These are phyloP conservation scores for Boletus insuetus DNA, from an alignment of 768 basidiomycete genomes.

Conservation along the genomic window DNA sequence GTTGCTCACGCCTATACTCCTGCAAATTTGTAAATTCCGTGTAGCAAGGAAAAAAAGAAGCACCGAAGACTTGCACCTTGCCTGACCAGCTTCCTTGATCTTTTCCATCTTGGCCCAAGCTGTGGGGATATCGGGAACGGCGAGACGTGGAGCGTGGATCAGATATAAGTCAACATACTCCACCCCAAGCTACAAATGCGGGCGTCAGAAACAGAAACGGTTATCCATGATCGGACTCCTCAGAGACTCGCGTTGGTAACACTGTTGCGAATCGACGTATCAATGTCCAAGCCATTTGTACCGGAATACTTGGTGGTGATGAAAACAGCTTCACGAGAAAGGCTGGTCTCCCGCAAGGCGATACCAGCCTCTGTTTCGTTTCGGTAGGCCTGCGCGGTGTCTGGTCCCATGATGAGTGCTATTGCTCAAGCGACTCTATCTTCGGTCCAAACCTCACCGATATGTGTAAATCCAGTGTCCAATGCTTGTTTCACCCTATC, in stretches of 20 bases:
- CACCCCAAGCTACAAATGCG: constrained; percentile 51
- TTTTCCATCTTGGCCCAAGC: constrained; percentile 65
- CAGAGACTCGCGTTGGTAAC: constrained; percentile 46
- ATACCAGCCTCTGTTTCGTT: constrained; percentile 52
- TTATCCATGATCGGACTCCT: neutral
- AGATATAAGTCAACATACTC: constrained; percentile 69
- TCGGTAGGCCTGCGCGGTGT: constrained; percentile 59
- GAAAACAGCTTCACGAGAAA: constrained; percentile 53
- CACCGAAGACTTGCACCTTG: constrained; percentile 43
- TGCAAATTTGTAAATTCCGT: constrained; percentile 17
- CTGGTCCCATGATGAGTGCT: constrained; percentile 30
- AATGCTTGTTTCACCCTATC: constrained; percentile 62
- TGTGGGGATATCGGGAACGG: constrained; percentile 55
- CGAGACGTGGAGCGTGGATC: constrained; percentile 58
- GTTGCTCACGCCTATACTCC: constrained; percentile 75
- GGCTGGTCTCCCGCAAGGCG: constrained; percentile 47
- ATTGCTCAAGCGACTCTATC: too few relatives aligned
- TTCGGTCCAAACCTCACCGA: too few relatives aligned
- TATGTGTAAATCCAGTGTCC: constrained; percentile 52
- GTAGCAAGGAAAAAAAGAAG: neutral
- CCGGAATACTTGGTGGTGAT: constrained; percentile 69
- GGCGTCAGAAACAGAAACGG: neutral
- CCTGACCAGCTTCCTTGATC: constrained; percentile 50
- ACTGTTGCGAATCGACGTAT: constrained; percentile 54
- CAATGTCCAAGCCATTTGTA: constrained; percentile 46